Base-by-base conservation (phyloP, 352 stramenopile species). In the Globisporangium sylvaticum region DNA sequence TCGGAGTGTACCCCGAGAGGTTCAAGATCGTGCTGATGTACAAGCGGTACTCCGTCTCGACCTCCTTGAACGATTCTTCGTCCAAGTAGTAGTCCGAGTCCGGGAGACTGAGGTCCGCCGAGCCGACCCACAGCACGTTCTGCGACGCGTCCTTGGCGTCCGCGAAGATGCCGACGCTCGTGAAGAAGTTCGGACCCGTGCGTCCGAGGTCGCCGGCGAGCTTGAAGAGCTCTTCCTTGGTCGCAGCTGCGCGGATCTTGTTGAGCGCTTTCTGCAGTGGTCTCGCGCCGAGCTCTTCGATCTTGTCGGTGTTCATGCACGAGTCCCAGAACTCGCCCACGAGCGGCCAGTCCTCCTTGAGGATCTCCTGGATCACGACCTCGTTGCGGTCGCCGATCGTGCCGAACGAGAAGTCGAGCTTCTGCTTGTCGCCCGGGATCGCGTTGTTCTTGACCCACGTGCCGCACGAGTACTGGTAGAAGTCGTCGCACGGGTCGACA, bases 91-190 rank as follows among this genome's bases (percentile, higher is more conserved):
- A 94, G 70, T 98, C 98, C 67, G 96, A 93, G 48, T 83, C 89
- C 1, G 90, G 87, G 20, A 98, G 72, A 32, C 74, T 82, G 46
- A 98, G 78, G 5, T 95, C 76, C 12, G 70, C 78, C 64, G 95
- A 79, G 34, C 67, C 76, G 3, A 98, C 67, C 72, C 95, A 88
- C 3, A 90, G 72, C 20, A 96, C 73, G 60, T 89, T 91, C 31
- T 74, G 72, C 37, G 88, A 79, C 6, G 78, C 82, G 63, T 97
- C 87, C 52, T 89, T 81, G 48, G 77, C 88, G 53, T 95, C 88
- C 0, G 83, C 76, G 27, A 73, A 70, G 0, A 83, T 77, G 24
- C 70, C 72, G 25, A 87, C 71, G n/a, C 39, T 72, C 29, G 93
- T 93, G 60, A 98, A 92, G 22, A 91, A 81, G 39, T 70, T 73